Evolutionary conservation across 1,139 yeast genomes (phyloP).

Genomic region (Saccharomyces pastorianus): DNA sequence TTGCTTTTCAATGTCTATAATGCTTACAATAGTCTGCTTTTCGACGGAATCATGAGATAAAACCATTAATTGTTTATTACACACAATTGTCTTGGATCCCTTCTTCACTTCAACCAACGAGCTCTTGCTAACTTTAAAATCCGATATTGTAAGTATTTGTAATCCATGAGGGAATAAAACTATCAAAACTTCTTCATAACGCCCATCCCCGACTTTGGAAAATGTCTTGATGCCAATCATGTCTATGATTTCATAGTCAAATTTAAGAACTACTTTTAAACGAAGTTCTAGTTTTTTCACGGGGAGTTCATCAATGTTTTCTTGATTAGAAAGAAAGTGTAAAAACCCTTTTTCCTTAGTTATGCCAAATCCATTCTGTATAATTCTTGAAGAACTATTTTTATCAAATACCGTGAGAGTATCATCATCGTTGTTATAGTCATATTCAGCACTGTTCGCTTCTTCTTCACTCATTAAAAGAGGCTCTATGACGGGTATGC

Average conservation of each 20-base stretch:
- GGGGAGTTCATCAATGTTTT: conserved; percentile 28
- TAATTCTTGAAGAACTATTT: conserved; percentile 31
- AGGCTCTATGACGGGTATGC: conserved; percentile 20
- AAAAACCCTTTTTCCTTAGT: conserved; percentile 30
- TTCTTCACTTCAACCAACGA: conserved; percentile 20
- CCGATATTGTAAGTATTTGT: conserved; percentile 35
- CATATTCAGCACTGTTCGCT: conserved; percentile 17
- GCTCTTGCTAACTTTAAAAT: conserved; percentile 24
- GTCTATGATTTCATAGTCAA: conserved; percentile 37
- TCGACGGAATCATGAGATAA: conserved; percentile 12
- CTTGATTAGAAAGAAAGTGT: conserved; percentile 20
- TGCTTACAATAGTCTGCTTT: conserved; percentile 7
- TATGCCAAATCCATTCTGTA: conserved; percentile 43
- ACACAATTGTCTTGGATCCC: conserved; percentile 27
- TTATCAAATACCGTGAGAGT: conserved; percentile 36
- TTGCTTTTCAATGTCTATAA: conserved; percentile 15
- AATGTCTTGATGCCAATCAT: conserved; percentile 28
- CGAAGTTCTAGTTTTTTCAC: conserved; percentile 33
- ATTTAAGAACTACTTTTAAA: conserved; percentile 39
- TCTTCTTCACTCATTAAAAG: conserved; percentile 5
- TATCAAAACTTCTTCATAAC: conserved; percentile 25
- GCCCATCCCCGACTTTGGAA: conserved; percentile 17
- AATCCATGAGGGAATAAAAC: conserved; percentile 37
- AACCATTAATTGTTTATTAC: conserved; percentile 27
- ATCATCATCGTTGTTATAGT: conserved; percentile 33